Evolutionary conservation across 306 rosid genomes (phyloP).

Genomic region (Abrus pulchellus): DNA sequence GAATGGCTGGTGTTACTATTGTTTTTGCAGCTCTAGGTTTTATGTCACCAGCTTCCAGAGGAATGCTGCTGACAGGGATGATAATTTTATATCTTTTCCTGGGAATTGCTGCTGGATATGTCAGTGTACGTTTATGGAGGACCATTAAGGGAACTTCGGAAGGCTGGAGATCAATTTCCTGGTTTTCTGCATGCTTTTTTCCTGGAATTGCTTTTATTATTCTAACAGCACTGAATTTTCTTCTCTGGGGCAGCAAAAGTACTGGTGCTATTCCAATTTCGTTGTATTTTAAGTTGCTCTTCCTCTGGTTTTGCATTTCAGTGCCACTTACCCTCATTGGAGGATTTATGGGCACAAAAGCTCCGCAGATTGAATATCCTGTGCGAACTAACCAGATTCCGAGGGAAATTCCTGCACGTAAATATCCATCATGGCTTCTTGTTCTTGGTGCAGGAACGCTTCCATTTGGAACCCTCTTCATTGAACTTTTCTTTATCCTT

Average conservation of each 20-base stretch:
- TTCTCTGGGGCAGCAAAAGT: conserved; percentile 94
- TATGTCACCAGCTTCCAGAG: conserved; percentile 72
- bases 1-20: conserved; percentile 91
- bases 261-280: conserved; percentile 97
- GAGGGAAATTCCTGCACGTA: conserved; percentile 89
- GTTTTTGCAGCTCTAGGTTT: conserved; percentile 92
- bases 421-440: conserved; percentile 97
- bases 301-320: conserved; percentile 97
- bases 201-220: conserved; percentile 88
- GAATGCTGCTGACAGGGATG: conserved; percentile 96
- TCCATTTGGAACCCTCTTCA: conserved; percentile 97
- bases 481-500: conserved; percentile 95
- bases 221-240: conserved; percentile 82
- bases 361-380: conserved; percentile 78
- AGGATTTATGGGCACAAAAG: conserved; percentile 86
- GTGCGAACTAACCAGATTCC: conserved; percentile 97
- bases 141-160: conserved; percentile 90
- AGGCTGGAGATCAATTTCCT: conserved; percentile 89
- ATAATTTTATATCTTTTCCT: conserved; percentile 91
- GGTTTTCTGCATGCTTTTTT: conserved; percentile 88
- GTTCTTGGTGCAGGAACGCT: conserved; percentile 97
- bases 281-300: conserved; percentile 71
- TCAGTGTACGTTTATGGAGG: conserved; percentile 91
- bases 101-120: conserved; percentile 91
- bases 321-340: conserved; percentile 96